Evolutionary conservation across 345 rosid genomes (phyloP).

Genomic region (Citrus hindsii): DNA sequence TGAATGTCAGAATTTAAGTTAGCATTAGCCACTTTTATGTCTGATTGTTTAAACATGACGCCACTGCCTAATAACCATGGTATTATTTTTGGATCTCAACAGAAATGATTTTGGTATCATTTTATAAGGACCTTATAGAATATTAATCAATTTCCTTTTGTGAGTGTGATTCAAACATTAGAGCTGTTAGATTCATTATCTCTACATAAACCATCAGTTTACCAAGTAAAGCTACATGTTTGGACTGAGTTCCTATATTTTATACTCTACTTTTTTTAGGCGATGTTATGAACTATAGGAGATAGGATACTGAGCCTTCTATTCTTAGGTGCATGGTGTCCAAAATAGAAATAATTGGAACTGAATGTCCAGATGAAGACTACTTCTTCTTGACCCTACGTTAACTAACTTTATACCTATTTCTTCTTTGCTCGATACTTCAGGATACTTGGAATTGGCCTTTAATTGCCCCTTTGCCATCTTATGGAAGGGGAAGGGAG

Average conservation of each 20-base stretch:
- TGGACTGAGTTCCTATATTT: background rate
- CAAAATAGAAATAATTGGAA: background rate
- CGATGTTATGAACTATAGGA: background rate
- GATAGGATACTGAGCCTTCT: background rate
- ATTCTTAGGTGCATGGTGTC: background rate
- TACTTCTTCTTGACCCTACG: background rate
- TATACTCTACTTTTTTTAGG: background rate
- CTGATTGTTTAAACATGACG: too few species aligned
- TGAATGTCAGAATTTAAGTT: background rate
- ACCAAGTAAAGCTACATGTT: background rate
- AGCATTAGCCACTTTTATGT: background rate
- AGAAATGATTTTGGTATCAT: background rate
- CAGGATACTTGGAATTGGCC: conserved; percentile 88
- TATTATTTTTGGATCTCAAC: background rate
- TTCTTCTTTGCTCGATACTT: conserved; percentile 20
- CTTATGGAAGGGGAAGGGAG: conserved; percentile 98
- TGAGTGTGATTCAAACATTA: background rate
- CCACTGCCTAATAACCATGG: background rate
- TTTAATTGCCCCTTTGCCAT: conserved; percentile 76
- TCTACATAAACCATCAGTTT: background rate
- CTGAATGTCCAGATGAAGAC: background rate
- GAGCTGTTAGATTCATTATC: background rate
- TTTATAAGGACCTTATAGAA: background rate
- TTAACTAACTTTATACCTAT: background rate
- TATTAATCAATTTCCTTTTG: background rate